Percentiles rank a stretch among this genome's conserved stretches.
Evolutionary conservation across 192 early-diverging fungal genomes (phyloP).

Genomic region (Geranomyces variabilis): DNA sequence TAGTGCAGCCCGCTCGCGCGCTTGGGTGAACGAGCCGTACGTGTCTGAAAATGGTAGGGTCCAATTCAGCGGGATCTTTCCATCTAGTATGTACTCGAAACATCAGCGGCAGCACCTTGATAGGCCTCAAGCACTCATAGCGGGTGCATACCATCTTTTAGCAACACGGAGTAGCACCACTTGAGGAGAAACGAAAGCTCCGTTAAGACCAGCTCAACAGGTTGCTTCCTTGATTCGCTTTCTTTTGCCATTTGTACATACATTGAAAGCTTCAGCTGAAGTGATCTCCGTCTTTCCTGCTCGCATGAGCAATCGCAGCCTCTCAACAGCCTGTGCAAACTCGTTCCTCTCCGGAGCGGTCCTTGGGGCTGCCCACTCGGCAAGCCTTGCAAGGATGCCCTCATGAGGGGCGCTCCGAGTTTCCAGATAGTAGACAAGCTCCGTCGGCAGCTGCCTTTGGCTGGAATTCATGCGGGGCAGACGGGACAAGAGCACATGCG

Average conservation of each 20-base stretch:
- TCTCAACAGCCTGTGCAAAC: background rate
- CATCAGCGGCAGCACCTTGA: background rate
- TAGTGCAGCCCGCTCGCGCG: background rate
- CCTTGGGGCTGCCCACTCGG: background rate
- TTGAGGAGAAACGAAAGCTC: background rate
- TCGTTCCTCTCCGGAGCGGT: background rate
- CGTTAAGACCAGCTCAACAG: background rate
- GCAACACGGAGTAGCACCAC: slow-evolving; percentile 1
- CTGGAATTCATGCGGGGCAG: too few species aligned
- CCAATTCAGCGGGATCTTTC: too few species aligned
- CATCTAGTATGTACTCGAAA: too few species aligned
- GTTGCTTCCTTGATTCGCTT: background rate
- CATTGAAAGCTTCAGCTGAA: background rate
- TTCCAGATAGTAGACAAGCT: slow-evolving; percentile 2
- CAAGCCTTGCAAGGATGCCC: background rate
- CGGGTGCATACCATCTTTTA: background rate
- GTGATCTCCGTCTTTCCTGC: background rate
- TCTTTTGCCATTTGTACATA: background rate
- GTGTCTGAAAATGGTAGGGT: too few species aligned
- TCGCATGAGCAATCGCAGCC: background rate
- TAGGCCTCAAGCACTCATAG: background rate
- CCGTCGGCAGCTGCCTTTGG: background rate
- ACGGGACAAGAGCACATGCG: too few species aligned
- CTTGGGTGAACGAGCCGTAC: too few species aligned
- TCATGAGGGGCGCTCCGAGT: background rate